Base-by-base conservation (phyloP, 352 stramenopile species). In the Phytophthora sojae region DNA sequence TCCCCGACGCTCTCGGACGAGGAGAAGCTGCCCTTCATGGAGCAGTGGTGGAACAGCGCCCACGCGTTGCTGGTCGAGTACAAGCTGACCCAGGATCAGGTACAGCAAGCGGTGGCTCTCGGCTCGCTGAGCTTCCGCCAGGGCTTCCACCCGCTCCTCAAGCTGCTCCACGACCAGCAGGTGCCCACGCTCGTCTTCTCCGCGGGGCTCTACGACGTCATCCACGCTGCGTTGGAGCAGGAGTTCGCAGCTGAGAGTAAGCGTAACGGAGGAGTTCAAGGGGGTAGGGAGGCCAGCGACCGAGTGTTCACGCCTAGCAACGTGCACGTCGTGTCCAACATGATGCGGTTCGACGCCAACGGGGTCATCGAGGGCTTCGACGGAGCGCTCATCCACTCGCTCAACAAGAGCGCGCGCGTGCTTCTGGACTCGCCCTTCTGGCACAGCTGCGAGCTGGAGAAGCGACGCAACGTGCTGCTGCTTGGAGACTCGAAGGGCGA, bases 371-470 rank as follows among this genome's bases (percentile, higher is more conserved):
- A 83, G 52, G 80, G 73, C 50, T 92, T 94, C 64, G 60, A 92
- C 12, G 85, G 83, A 19, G 78, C 71, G 58, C 30, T 91, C 14
- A 94, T 94, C 63, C 84, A 94, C 63, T 89, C 81, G 52, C 76
- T 91, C 26, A 94, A 93, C 80, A 94, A 94, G 69, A 94, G 89
- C 55, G 82, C 85, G 14, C 78, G 73, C n/a, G 83, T 94, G 44
- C 23, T 92, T 50, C 63, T 83, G 5, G 78, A 88, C 50, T 91
- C 82, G n/a, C 67, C 76, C 29, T 92, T 94, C 50, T 88, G 80
- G 75, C 30, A 79, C 12, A 67, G 83, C 32, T 88, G 73, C 21
- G 61, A 87, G 42, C 54, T 78, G 29, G 76, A 91, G 53, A 69
- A 80, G 57, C 85, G 86, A 6, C 76, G 62, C 58, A 94, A 94